Base-by-base conservation (phyloP, 2,329 filamentous ascomycete species). In the Teratosphaeria destructans region DNA sequence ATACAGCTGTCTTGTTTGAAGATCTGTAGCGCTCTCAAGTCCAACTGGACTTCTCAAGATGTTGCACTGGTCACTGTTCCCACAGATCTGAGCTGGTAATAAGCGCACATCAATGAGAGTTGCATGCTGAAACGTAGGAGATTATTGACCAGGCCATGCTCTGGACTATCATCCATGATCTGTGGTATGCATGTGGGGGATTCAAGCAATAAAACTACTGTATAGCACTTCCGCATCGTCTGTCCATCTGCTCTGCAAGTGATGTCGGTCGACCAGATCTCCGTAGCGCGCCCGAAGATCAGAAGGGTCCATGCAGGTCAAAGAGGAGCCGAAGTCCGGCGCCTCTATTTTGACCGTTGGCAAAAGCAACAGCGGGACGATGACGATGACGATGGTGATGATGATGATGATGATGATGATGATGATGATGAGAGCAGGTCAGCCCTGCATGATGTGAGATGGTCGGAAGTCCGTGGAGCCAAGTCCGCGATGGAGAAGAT, bases 271-370 rank as follows among this genome's bases (percentile, higher is more conserved):
- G 57, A 58, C 32, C 12, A 54, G 57, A 54, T 52, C 57, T 56
- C 55, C 55, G 55, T 27, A 37, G 57, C 57, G 53, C 53, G 16
- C 34, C 35, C 57, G 57, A 32, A 54, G 27, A 58, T 54, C 16
- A 10, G 35, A 34, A 27, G 49, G 26, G 47, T 52, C 7, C 47
- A 29, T 54, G 57, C 43, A 54, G 57, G 56, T 57, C 10, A 53
- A 53, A 57, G 56, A 57, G 56, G 56, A 57, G 56, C 56, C 56
- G 56, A 57, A 49, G 56, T 54, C 53, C 53, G 53, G 53, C n/a
- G 53, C 8, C n/a, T n/a, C 43, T 8, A 19, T 19, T 23, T 23
- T 49, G 43, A n/a, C 19, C 43, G 16, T 49, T 11, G n/a, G 43
- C 8, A 19, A 47, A 7, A 47, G 43, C 43, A 3, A 47, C 43